Base-by-base conservation (phyloP, 1,139 yeast genomes). In the Saccharomyces hybrid region DNA sequence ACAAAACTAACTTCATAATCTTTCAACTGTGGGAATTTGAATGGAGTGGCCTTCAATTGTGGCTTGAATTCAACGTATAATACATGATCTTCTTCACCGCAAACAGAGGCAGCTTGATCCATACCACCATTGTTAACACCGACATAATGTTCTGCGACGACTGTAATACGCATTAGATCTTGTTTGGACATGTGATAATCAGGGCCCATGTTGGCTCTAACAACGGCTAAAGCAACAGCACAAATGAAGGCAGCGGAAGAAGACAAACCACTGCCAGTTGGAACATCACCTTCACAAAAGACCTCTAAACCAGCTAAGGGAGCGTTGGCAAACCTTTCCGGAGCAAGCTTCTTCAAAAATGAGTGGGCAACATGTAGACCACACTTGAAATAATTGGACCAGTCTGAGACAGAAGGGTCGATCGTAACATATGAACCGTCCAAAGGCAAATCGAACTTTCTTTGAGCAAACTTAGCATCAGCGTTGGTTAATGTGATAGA, bases 81-180 rank as follows among this genome's bases (percentile, higher is more conserved):
- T 1, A 85, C 86, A 60, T 84, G 81, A 56, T 76, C 77, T 48
- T 70, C 73, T 61, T 79, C 82, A n/a, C 90, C 90, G 61, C 79
- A 84, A 25, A 85, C 77, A 2, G 86, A 80, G 2, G 91, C 90
- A 58, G 85, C 78, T 70, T 85, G 91, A 66, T 85, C 91, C 87
- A 85, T 80, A 47, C 91, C 91, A 25, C 91, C 91, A 47, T 84
- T 82, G 65, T 83, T 84, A 53, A 85, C 85, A 26, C 91, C 91
- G 47, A 85, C 81, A 55, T 81, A 82, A 69, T 84, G 88, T 64
- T 85, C 91, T 51, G 85, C 81, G 16, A 81, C 83, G 53, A 82
- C 84, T 9, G 89, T 82, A 54, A 85, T 81, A 57, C 73, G 71
- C 46, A 85, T 82, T 57, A 85, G 74, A 56, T 78, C 82, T 26